These are phyloP conservation scores for Aquilaria sinensis DNA, from an alignment of 345 rosid species.

Conservation along the genomic window DNA sequence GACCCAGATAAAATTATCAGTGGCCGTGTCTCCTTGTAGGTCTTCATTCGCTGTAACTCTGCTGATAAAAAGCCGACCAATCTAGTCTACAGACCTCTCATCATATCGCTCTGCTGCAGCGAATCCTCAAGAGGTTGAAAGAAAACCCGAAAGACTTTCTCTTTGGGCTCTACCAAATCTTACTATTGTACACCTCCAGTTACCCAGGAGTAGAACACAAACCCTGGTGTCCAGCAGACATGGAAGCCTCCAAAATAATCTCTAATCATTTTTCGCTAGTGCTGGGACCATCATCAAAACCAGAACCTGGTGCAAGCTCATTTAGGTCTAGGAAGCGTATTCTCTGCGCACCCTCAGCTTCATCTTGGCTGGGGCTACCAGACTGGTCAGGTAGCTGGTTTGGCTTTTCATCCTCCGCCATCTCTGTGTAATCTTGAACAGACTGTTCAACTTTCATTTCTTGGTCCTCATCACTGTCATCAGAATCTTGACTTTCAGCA, in stretches of 20 bases:
- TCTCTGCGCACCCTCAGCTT: conserved; percentile 42
- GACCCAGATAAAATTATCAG: conserved; percentile 34
- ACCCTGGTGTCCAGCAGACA: conserved; percentile 25
- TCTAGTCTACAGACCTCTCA: conserved; percentile 65
- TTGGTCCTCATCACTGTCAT: conserved; percentile 43
- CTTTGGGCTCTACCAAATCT: conserved; percentile 27
- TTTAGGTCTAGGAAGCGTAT: conserved; percentile 84
- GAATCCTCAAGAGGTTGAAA: conserved; percentile 30
- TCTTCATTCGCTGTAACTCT: conserved; percentile 39
- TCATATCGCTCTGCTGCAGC: conserved; percentile 30
- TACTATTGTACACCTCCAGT: conserved; percentile 34
- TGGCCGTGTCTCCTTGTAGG: conserved; percentile 20
- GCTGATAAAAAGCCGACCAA: conserved; percentile 52
- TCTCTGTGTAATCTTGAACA: conserved; percentile 27
- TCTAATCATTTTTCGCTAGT: conserved; percentile 60
- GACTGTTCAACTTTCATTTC: conserved; percentile 43
- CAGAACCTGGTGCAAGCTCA: conserved; percentile 90
- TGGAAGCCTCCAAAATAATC: conserved; percentile 46
- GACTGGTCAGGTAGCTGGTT: conserved; percentile 38
- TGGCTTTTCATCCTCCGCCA: conserved; percentile 34
- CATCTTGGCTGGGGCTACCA: conserved; percentile 49
- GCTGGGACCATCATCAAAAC: conserved; percentile 87
- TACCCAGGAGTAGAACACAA: conserved; percentile 21
- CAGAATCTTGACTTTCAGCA: conserved; percentile 55
- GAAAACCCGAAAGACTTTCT: conserved; percentile 32